Evolutionary conservation across 1,284 basidiomycete genomes (phyloP).

Genomic region (Ceratobasidium sp.): DNA sequence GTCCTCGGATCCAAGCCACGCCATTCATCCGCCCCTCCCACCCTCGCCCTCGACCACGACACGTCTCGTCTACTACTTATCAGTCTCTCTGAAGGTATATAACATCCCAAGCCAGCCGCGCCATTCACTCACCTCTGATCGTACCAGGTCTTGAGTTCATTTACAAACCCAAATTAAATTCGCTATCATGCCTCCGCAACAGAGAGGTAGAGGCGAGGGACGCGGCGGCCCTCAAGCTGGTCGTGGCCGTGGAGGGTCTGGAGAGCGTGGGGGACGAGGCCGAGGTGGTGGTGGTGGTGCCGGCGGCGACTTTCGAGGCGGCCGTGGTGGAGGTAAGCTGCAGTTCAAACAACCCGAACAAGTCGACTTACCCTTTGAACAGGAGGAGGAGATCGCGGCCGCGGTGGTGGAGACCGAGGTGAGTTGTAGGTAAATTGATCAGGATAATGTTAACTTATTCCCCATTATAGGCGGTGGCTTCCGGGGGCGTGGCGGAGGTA

Average conservation of each 20-base stretch:
- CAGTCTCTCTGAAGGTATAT: too few relatives aligned
- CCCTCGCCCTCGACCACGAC: not conserved
- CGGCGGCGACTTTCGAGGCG: constrained; percentile 8
- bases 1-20: constrained; percentile 14
- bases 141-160: too few relatives aligned
- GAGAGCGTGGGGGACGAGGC: not conserved
- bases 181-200: constrained; percentile 5
- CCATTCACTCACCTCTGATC: not conserved
- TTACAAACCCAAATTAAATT: too few relatives aligned
- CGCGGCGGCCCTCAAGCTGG: not conserved
- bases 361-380: too few relatives aligned
- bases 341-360: too few relatives aligned
- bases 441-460: too few relatives aligned
- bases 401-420: too few relatives aligned
- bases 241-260: not conserved
- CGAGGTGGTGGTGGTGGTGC: not conserved
- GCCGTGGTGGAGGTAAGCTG: not conserved
- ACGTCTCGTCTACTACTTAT: not conserved
- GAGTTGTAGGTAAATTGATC: too few relatives aligned
- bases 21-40: not conserved
- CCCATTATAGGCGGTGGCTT: too few relatives aligned
- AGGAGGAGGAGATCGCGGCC: not conserved
- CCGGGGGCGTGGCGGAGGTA: too few relatives aligned
- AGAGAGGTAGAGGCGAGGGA: not conserved
- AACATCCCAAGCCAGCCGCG: constrained; percentile 11